Conservation (phyloP, 73 alveolate species). For the Stentor roeselii region DNA sequence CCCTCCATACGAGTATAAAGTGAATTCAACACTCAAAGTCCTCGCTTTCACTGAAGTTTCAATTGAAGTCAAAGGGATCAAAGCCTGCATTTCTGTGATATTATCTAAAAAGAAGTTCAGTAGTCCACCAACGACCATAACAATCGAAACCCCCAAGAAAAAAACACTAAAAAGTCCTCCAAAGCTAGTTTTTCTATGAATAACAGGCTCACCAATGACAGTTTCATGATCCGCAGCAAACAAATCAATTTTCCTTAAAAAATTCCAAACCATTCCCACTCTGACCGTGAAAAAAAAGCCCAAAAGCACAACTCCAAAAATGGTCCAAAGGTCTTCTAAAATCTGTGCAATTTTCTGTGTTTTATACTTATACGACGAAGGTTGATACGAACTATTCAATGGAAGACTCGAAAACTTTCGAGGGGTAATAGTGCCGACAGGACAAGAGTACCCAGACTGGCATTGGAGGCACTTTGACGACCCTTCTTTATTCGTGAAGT, state of each 20-base stretch:
- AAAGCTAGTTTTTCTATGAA: not conserved
- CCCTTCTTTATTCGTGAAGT: not conserved
- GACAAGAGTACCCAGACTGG: not conserved
- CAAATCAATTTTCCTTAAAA: not conserved
- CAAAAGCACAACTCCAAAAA: not conserved
- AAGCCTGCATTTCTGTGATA: not conserved
- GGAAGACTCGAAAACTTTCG: not conserved
- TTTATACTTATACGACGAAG: not conserved
- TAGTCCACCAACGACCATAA: not conserved
- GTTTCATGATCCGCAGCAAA: not conserved
- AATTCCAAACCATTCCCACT: not conserved
- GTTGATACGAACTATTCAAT: not conserved
- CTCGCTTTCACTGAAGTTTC: not conserved
- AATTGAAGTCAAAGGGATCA: not conserved
- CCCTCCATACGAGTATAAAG: not conserved
- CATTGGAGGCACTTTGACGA: not conserved
- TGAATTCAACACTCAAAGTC: no score
- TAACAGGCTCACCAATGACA: not conserved
- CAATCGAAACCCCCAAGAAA: not conserved
- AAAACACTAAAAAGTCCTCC: not conserved
- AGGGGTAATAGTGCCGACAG: not conserved
- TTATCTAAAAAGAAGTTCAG: not conserved
- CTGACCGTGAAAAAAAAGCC: not conserved
- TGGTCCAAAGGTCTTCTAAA: not conserved
- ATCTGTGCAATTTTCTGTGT: not conserved